A percentile compares a stretch with the other conserved stretches of the same genome.
These are phyloP conservation scores for Termitomyces sp. DNA, from an alignment of 768 basidiomycete genomes.

Conservation along the genomic window DNA sequence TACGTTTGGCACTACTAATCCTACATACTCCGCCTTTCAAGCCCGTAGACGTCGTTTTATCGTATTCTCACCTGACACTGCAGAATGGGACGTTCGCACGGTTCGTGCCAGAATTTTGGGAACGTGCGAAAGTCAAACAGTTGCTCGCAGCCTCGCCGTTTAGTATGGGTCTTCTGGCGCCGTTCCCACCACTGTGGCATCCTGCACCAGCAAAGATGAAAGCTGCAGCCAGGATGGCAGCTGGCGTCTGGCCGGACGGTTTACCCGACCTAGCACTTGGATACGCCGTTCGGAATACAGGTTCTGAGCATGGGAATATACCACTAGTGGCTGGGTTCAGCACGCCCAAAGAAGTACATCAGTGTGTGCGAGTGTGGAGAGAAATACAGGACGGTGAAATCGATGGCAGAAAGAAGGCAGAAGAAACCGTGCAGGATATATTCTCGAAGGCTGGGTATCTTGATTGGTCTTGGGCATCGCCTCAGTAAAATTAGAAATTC, in stretches of 20 bases:
- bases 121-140: slow-evolving; percentile 61
- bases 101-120: slow-evolving; percentile 51
- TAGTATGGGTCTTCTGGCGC: slow-evolving; percentile 74
- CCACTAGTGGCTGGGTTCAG: slow-evolving; percentile 75
- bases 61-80: slow-evolving; percentile 76
- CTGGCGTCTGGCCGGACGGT: slow-evolving; percentile 34
- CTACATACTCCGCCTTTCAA: slow-evolving; percentile 58
- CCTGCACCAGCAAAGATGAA: slow-evolving; percentile 56
- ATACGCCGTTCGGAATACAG: slow-evolving; percentile 52
- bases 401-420: slow-evolving; percentile 34
- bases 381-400: slow-evolving; percentile 39
- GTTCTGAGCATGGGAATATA: slow-evolving; percentile 31
- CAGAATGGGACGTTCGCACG: slow-evolving; percentile 59
- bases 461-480: slow-evolving; percentile 74
- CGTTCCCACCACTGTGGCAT: slow-evolving; percentile 62
- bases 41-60: slow-evolving; percentile 74
- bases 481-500: slow-evolving; percentile 17
- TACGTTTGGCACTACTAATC: slow-evolving; percentile 75
- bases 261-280: slow-evolving; percentile 69
- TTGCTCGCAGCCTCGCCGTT: slow-evolving; percentile 78
- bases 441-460: slow-evolving; percentile 48
- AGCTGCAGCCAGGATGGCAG: slow-evolving; percentile 35
- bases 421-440: slow-evolving; percentile 34
- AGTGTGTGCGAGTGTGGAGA: slow-evolving; percentile 63
- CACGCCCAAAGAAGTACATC: slow-evolving; percentile 67